A percentile compares a stretch with the other conserved stretches of the same genome.
Evolutionary conservation across 2,329 filamentous ascomycete species (phyloP).

Genomic region (Chrysoporthe austroafricana): DNA sequence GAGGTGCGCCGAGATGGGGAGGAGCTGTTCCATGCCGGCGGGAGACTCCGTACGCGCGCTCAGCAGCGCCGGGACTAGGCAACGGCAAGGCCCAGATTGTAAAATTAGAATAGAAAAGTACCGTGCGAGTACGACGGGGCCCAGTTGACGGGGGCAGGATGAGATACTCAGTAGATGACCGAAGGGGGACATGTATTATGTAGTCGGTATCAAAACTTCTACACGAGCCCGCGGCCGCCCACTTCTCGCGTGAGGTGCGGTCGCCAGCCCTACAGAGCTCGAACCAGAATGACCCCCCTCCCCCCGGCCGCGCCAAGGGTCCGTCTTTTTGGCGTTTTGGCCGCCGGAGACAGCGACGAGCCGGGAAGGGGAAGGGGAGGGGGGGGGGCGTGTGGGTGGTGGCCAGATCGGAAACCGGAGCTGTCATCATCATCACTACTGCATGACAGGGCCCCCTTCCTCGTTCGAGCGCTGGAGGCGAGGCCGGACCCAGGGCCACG

Average conservation of each 20-base stretch:
- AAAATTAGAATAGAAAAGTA: not conserved
- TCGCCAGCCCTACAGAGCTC: no score
- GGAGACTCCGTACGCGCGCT: not conserved
- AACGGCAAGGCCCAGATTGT: not conserved
- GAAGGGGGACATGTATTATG: no score
- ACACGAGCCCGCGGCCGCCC: no score
- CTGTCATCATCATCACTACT: slow-evolving; percentile 2
- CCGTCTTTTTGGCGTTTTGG: no score
- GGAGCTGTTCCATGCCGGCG: not conserved
- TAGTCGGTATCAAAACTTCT: no score
- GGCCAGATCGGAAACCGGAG: slow-evolving; percentile 10
- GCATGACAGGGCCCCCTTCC: not conserved
- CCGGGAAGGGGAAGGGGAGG: no score
- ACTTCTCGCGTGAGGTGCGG: no score
- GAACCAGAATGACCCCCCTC: no score
- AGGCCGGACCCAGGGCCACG: not conserved
- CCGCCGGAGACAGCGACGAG: not conserved
- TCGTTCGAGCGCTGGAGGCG: not conserved
- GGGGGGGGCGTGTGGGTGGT: not conserved
- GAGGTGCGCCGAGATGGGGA: not conserved
- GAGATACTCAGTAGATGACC: no score
- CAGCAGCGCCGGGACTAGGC: not conserved
- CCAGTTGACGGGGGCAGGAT: not conserved
- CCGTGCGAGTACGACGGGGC: not conserved
- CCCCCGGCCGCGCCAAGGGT: no score